phyloP scores from a whole-genome alignment of 1,139 yeast species.

The Scheffersomyces segobiensis region DNA sequence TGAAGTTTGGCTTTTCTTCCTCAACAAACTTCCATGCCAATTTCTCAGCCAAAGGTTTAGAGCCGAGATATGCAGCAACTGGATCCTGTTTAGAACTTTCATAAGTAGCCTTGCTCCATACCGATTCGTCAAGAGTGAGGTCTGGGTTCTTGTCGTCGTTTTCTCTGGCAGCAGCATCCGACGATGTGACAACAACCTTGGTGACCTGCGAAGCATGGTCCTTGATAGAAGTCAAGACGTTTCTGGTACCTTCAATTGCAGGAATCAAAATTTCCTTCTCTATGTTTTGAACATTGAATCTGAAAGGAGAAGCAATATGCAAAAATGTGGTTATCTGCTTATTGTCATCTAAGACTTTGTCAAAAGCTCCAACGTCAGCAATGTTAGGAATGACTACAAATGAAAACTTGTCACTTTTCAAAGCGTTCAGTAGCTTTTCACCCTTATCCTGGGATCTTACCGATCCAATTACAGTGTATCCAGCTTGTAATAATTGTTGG shows the following conservation, averaged over 20 bases:
- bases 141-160: constrained; percentile 11
- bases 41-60: constrained; percentile 27
- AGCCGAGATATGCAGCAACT: constrained; percentile 6
- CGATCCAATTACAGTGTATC: constrained; percentile 35
- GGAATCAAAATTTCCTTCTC: constrained; percentile 34
- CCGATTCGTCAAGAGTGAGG: not conserved
- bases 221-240: constrained; percentile 28
- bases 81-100: not conserved
- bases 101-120: not conserved
- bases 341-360: constrained; percentile 25
- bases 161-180: constrained; percentile 23
- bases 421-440: constrained; percentile 19
- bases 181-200: constrained; percentile 19
- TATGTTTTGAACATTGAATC: constrained; percentile 22
- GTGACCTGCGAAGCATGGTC: constrained; percentile 20
- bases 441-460: constrained; percentile 38
- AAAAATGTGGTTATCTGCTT: constrained; percentile 26
- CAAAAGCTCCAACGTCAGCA: constrained; percentile 29
- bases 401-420: constrained; percentile 20
- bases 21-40: constrained; percentile 36
- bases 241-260: constrained; percentile 35
- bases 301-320: constrained; percentile 39
- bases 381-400: constrained; percentile 30
- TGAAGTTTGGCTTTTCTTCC: constrained; percentile 12
- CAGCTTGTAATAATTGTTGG: constrained; percentile 23